phyloP scores from a whole-genome alignment of 2,329 filamentous ascomycete genomes.

The Fusarium poae region DNA sequence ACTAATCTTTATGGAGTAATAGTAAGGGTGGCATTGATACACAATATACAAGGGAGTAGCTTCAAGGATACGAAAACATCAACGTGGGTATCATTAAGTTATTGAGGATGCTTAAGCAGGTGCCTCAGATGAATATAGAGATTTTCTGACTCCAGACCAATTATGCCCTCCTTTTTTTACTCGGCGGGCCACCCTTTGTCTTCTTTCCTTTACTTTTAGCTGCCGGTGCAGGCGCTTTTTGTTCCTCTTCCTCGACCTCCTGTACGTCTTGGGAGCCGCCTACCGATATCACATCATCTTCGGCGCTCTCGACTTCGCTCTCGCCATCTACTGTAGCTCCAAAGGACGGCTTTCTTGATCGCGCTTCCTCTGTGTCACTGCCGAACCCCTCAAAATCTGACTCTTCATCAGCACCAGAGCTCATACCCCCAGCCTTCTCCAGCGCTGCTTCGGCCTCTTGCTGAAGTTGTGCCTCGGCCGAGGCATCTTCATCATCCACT shows the following conservation, averaged over 20 bases:
- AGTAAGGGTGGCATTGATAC: not conserved
- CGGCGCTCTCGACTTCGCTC: slow-evolving; percentile 58
- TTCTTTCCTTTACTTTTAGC: slow-evolving; percentile 39
- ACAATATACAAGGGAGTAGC: too few species aligned
- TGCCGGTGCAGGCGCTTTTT: slow-evolving; percentile 18
- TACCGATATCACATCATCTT: slow-evolving; percentile 54
- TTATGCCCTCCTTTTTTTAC: slow-evolving; percentile 49
- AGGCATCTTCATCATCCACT: slow-evolving; percentile 58
- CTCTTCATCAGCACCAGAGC: slow-evolving; percentile 54
- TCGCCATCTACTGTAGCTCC: slow-evolving; percentile 51
- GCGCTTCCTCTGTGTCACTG: slow-evolving; percentile 53
- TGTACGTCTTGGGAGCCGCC: slow-evolving; percentile 51
- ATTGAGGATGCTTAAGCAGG: slow-evolving; percentile 35
- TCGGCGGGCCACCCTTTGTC: slow-evolving; percentile 38
- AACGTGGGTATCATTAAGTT: slow-evolving; percentile 46
- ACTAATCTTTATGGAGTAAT: too few species aligned
- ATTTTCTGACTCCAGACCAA: slow-evolving; percentile 25
- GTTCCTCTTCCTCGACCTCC: slow-evolving; percentile 32
- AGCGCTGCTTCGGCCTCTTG: slow-evolving; percentile 46
- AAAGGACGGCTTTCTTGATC: slow-evolving; percentile 52
- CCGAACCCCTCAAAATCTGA: slow-evolving; percentile 56
- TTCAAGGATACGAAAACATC: slow-evolving; percentile 18
- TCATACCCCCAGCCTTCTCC: slow-evolving; percentile 52
- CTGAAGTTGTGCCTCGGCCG: slow-evolving; percentile 49
- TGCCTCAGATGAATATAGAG: slow-evolving; percentile 38